Base-by-base conservation (phyloP, 2,329 filamentous ascomycete genomes). In the Phaeosphaeriaceae sp. region DNA sequence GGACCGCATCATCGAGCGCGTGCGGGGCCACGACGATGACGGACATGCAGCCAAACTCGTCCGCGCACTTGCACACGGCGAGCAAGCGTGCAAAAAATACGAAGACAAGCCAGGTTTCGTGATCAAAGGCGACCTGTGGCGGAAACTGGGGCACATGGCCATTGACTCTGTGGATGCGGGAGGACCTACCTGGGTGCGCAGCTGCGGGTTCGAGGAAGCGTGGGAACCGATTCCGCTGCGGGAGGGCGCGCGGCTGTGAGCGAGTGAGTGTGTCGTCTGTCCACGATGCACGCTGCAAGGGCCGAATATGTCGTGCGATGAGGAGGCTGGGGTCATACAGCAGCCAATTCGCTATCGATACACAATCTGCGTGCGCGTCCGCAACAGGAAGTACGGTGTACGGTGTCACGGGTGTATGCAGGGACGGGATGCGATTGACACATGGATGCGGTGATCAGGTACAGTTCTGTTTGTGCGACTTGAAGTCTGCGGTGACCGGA, bases 31-130 rank as follows among this genome's bases (percentile, higher is more conserved):
- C 21, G 70, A 83, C 0, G 93, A 97, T 65, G 93, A 97, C 75
- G 93, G 93, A 0, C 94, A 98, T 77, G 83, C 87, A 10, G 83
- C 88, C 53, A 97, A 97, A 76, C 78, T 96, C 5, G 82, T 89
- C 7, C 82, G 93, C 31, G 89, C 91, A 1, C 75, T 95, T 19
- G 84, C 85, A 3, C 78, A 92, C 67, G 91, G 87, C 1, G 82
- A 89, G 72, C 72, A 81, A 31, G 69, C 84, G 1, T 84, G 83
- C 51, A 67, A 72, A 63, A 73, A 75, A 42, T 89, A 75, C 60
- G 79, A 82, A 57, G 59, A 47, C 74, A 80, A 22, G 79, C 80
- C 65, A 17, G 68, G 62, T 13, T 80, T 86, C 27, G 75, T 78
- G 51, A 76, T 92, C 41, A 83, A 82, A 60, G 82, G 81, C 0